These are phyloP conservation scores for Penicillium macrosclerotiorum DNA, from an alignment of 495 filamentous ascomycete species.

Conservation along the genomic window DNA sequence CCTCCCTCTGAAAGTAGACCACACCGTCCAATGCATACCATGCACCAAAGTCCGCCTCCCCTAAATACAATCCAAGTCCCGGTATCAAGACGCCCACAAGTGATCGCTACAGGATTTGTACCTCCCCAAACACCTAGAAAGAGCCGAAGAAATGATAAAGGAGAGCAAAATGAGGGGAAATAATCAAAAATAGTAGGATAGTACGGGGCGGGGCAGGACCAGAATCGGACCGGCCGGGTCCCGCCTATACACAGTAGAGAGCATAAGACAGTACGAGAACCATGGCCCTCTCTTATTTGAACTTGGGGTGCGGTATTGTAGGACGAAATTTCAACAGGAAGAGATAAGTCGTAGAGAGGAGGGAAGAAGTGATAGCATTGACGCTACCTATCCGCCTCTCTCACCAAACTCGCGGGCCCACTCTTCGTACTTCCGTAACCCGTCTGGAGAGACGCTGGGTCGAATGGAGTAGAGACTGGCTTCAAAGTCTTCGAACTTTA, in stretches of 20 bases:
- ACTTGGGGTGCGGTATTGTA: too few species aligned
- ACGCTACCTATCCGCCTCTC: slow-evolving; percentile 69
- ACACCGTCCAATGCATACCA: background rate
- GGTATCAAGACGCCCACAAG: too few species aligned
- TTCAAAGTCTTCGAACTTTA: slow-evolving; percentile 79
- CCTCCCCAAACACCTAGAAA: too few species aligned
- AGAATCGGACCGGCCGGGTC: background rate
- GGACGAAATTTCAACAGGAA: too few species aligned
- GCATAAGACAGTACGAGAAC: background rate
- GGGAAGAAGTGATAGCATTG: background rate
- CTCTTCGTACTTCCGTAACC: slow-evolving; percentile 83
- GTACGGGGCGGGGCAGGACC: background rate
- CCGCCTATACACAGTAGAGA: background rate
- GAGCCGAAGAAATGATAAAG: background rate
- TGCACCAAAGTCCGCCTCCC: background rate
- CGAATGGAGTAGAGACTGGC: slow-evolving; percentile 81
- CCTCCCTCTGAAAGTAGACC: too few species aligned
- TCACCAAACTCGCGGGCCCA: slow-evolving; percentile 95
- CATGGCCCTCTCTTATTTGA: background rate
- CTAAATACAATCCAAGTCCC: too few species aligned
- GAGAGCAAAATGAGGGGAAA: background rate
- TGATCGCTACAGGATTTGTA: too few species aligned
- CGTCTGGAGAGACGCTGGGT: slow-evolving; percentile 84
- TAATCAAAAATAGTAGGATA: too few species aligned
- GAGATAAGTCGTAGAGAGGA: background rate